Evolutionary conservation across 2,329 filamentous ascomycete species (phyloP), one percentile per base, ranked within the genome.

Genomic region (Verticillium isaacii): DNA sequence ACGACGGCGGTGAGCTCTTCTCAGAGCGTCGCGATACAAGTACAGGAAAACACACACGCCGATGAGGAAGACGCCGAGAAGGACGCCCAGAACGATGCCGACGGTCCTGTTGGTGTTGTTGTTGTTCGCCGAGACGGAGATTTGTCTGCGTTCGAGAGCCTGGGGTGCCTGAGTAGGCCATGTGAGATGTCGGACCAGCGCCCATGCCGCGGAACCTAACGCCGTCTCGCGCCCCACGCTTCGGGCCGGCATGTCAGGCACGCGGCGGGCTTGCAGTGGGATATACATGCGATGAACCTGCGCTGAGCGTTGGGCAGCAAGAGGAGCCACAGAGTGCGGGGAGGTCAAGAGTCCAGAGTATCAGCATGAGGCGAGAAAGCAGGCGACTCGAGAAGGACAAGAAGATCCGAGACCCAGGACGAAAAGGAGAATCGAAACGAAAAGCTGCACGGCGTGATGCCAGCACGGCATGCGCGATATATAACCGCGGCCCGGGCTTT

Each of bases 81-180:
- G 68, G 50, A 81, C 68, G 62, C 75, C 78, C 55, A 81, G 74
- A 3, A 77, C 72, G 62, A 79, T 70, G 60, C 78, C 78, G 60
- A 80, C 80, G 37, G 74, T 77, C 59, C 73, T 71, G 66, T 80
- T 77, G 37, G 72, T 74, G 45, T 75, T 73, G 17, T 73, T 36
- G 4, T 32, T 19, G 29, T 45, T 50, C 23, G 58, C 32, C 8
- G 41, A 36, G 19, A 50, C 11, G 41, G 39, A 36, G 36, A 15
- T 34, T 6, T 54, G 41, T 37, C 41, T 59, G 17, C 23, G 11
- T 7, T 36, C 6, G 11, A 37, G 58, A 59, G 29, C 8, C 9
- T 50, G 9, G 9, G 36, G 58, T 39, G 29, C 7, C 9, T 29
- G 7, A 4, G 32, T 8, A 39, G 32, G 17, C 5, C 29, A 36